Base-by-base conservation (phyloP, 2,329 filamentous ascomycete genomes). In the Xylaria polymorpha region DNA sequence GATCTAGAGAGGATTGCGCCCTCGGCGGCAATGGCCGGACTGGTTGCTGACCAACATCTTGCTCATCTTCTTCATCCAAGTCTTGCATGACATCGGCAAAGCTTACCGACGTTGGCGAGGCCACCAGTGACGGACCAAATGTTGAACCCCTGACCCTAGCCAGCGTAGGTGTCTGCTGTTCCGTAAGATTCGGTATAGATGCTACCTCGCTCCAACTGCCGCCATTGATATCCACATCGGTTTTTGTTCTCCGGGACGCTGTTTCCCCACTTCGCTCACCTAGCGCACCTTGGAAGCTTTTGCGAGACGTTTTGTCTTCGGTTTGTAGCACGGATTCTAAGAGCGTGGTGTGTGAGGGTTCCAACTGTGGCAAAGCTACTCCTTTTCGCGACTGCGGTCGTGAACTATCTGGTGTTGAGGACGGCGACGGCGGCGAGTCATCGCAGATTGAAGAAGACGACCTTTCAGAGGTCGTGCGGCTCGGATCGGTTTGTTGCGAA, bases 371-470 rank as follows among this genome's bases (percentile, higher is more conserved):
- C 8, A 76, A 63, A 6, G 62, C 53, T 20, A 72, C 22, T n/a
- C 78, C 82, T 67, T 80, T 81, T 10, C 77, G 74, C 5, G 81
- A 83, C 61, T 83, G 82, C 3, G 82, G 82, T n/a, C 81, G 76
- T 5, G 82, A 83, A 7, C 80, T 83, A 58, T 82, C 80, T 4
- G 82, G 81, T 0, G 82, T 84, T 4, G 79, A 78, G 0, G 81
- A 81, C 1, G 80, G 77, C 4, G 79, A 79, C 2, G 79, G 79
- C 1, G 79, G 80, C 10, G 76, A 76, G 43, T 83, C 82, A 61
- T 81, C 81, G 35, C 78, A 81, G 6, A 79, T 82, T 0, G 83
- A 84, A 1, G 81, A 81, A 1, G 82, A 83, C 0, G 83, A 84
- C 18, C 77, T 74, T 35, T 78, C 77, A 0, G 81, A 83, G 12